Evolutionary conservation across 495 filamentous ascomycete genomes (phyloP).

Genomic region (Astrothelium macrocarpum): DNA sequence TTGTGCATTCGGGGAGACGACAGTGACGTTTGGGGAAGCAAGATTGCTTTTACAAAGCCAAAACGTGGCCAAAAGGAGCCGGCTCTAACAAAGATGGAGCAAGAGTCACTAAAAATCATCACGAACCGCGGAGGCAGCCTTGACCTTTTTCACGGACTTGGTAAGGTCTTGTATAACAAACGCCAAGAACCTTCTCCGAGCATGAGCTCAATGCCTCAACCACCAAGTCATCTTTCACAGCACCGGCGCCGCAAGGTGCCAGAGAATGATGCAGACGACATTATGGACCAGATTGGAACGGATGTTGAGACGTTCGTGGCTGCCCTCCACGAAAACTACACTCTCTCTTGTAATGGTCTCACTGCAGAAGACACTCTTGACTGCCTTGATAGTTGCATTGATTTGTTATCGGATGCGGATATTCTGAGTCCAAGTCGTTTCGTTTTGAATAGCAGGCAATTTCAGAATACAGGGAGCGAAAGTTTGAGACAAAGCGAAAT

Average conservation of each 20-base stretch:
- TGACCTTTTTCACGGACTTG: slow-evolving; percentile 92
- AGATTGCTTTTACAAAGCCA: slow-evolving; percentile 49
- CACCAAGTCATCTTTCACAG: slow-evolving; percentile 55
- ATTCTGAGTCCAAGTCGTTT: slow-evolving; percentile 52
- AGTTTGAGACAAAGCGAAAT: slow-evolving; percentile 83
- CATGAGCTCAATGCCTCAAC: slow-evolving; percentile 29
- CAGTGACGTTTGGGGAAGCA: slow-evolving; percentile 57
- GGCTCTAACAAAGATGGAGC: slow-evolving; percentile 61
- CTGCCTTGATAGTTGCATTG: slow-evolving; percentile 61
- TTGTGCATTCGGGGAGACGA: slow-evolving; percentile 67
- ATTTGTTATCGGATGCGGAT: slow-evolving; percentile 80
- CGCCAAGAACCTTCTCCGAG: slow-evolving; percentile 38
- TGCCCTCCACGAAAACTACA: slow-evolving; percentile 92
- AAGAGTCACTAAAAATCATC: slow-evolving; percentile 59
- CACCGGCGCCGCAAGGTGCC: slow-evolving; percentile 54
- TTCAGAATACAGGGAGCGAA: slow-evolving; percentile 50
- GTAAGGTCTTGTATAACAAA: slow-evolving; percentile 92
- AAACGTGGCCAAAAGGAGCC: slow-evolving; percentile 47
- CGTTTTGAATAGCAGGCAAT: slow-evolving; percentile 30
- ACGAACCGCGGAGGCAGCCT: slow-evolving; percentile 78
- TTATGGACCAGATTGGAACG: slow-evolving; percentile 83
- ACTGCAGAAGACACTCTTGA: slow-evolving; percentile 54
- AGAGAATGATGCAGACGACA: slow-evolving; percentile 58
- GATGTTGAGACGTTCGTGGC: slow-evolving; percentile 81
- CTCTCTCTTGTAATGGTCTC: slow-evolving; percentile 65